A percentile compares a stretch with the other conserved stretches of the same genome.
These are phyloP conservation scores for Sungouiozyma intestinalis DNA, from an alignment of 805 yeast species.

Conservation along the genomic window DNA sequence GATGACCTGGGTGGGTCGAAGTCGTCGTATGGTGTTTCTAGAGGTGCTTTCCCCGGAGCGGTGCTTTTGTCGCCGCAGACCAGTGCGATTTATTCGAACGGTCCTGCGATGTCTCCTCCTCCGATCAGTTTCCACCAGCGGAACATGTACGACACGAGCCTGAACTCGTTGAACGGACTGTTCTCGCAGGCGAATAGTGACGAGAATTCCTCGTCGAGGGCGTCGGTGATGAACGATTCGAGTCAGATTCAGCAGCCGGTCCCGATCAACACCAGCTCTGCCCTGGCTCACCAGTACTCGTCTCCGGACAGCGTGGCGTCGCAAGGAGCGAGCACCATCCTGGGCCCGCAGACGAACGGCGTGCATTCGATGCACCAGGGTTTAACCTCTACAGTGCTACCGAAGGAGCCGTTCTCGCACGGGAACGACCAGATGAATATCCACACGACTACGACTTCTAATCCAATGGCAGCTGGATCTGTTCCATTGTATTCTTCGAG, in stretches of 20 bases:
- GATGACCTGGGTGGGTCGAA: slow-evolving; percentile 1
- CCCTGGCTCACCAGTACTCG: background rate
- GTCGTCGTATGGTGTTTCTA: slow-evolving; percentile 8
- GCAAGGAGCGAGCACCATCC: background rate
- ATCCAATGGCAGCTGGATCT: background rate
- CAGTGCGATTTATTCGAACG: slow-evolving; percentile 3
- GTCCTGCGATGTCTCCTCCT: background rate
- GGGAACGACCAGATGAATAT: background rate
- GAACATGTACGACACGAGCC: background rate
- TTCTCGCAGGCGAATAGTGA: slow-evolving; percentile 6
- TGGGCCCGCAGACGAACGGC: background rate
- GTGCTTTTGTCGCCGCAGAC: slow-evolving; percentile 29
- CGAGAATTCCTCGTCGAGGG: background rate
- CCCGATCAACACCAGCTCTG: background rate
- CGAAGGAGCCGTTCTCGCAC: background rate
- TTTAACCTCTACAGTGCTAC: background rate
- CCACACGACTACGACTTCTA: background rate
- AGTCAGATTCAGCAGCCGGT: background rate
- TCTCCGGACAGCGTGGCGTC: background rate
- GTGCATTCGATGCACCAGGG: background rate
- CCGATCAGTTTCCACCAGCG: background rate
- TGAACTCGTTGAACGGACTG: slow-evolving; percentile 4
- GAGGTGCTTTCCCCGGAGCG: slow-evolving; percentile 35
- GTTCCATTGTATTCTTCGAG: background rate
- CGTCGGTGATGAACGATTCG: background rate